Percentiles rank a stretch among this genome's conserved stretches.
phyloP scores from a whole-genome alignment of 148 eudicot genomes.

The Tetragonia tetragonoides region DNA sequence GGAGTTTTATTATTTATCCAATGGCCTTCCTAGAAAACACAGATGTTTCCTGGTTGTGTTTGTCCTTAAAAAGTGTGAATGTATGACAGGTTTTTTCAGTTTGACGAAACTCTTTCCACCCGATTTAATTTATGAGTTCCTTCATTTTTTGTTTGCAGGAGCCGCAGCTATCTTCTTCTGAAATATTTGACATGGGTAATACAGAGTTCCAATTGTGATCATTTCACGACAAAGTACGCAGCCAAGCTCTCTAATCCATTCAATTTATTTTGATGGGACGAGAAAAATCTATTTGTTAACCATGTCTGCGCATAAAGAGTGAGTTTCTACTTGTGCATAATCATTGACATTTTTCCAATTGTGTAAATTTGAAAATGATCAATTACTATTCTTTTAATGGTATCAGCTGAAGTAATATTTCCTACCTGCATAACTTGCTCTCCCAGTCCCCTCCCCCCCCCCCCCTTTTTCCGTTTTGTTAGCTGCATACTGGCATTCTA shows the following conservation, averaged over 20 bases:
- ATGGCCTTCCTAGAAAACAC: too few species aligned
- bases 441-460: too few species aligned
- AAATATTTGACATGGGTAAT: conserved; percentile 29
- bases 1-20: too few species aligned
- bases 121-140: not conserved
- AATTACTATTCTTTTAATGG: too few species aligned
- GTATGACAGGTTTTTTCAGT: not conserved
- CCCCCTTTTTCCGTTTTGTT: too few species aligned
- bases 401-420: too few species aligned
- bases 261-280: not conserved
- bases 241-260: not conserved
- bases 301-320: not conserved
- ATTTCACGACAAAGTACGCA: not conserved
- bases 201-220: conserved; percentile 34
- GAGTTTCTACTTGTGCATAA: conserved; percentile 1
- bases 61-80: not conserved
- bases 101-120: not conserved
- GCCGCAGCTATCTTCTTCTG: conserved; percentile 47
- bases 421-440: too few species aligned
- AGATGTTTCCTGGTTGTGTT: not conserved
- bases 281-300: not conserved
- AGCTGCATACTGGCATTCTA: too few species aligned
- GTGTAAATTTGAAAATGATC: not conserved
- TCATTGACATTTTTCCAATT: not conserved
- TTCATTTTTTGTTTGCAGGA: conserved; percentile 33